Evolutionary conservation across 805 yeast species (phyloP).

Genomic region (Lipomyces mesembrius): DNA sequence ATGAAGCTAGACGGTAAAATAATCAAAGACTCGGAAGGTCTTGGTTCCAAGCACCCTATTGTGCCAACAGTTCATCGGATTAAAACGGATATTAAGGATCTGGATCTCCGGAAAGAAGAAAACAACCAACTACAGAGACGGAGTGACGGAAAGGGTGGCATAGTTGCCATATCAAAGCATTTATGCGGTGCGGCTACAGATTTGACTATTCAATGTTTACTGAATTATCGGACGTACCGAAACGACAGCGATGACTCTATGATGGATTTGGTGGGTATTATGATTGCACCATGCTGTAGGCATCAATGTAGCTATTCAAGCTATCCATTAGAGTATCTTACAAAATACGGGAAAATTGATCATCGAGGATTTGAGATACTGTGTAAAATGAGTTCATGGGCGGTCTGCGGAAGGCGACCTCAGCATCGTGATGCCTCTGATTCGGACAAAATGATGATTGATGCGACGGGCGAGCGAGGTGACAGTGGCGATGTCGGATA

Average conservation of each 20-base stretch:
- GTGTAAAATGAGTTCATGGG: constrained; percentile 82
- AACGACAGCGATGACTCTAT: neutral
- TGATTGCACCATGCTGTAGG: constrained; percentile 92
- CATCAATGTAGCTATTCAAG: constrained; percentile 74
- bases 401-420: constrained; percentile 69
- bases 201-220: constrained; percentile 69
- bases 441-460: neutral
- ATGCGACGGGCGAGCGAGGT: neutral
- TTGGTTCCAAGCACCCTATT: constrained; percentile 21
- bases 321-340: constrained; percentile 49
- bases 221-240: constrained; percentile 43
- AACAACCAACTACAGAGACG: constrained; percentile 36
- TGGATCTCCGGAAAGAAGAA: constrained; percentile 57
- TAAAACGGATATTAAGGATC: constrained; percentile 80
- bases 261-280: constrained; percentile 52
- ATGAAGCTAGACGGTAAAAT: constrained; percentile 79
- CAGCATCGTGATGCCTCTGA: neutral
- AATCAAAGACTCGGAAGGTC: constrained; percentile 52
- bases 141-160: constrained; percentile 16
- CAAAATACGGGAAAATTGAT: constrained; percentile 37
- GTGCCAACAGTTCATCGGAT: constrained; percentile 56
- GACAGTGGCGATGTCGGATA: constrained; percentile 3
- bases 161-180: constrained; percentile 78
- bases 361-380: constrained; percentile 49
- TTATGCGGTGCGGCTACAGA: constrained; percentile 95